Conservation (phyloP, 352 stramenopile genomes). For the Pythium aphanidermatum region DNA sequence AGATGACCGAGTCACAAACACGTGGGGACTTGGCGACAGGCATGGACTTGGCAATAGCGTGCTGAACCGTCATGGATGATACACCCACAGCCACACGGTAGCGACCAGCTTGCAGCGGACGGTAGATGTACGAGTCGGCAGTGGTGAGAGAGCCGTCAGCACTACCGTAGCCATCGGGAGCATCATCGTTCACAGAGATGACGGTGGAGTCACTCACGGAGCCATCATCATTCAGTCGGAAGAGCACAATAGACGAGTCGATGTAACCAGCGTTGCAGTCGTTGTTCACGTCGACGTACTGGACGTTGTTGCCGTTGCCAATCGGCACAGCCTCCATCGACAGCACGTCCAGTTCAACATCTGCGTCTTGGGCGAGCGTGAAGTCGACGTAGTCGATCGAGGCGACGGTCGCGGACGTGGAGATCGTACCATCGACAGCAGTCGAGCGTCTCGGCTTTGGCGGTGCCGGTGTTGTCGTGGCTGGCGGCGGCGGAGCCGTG, state of each 20-base stretch:
- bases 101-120: slow-evolving; percentile 27
- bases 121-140: slow-evolving; percentile 47
- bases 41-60: slow-evolving; percentile 39
- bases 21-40: slow-evolving; percentile 26
- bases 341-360: slow-evolving; percentile 58
- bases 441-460: slow-evolving; percentile 17
- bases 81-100: slow-evolving; percentile 60
- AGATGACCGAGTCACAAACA: slow-evolving; percentile 39
- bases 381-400: slow-evolving; percentile 71
- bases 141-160: slow-evolving; percentile 47
- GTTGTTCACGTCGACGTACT: slow-evolving; percentile 51
- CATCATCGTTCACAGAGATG: slow-evolving; percentile 41
- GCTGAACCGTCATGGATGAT: slow-evolving; percentile 34
- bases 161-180: slow-evolving; percentile 31
- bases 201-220: slow-evolving; percentile 15
- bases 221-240: slow-evolving; percentile 24
- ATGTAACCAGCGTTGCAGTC: slow-evolving; percentile 69
- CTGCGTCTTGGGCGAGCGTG: slow-evolving; percentile 23
- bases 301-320: slow-evolving; percentile 5
- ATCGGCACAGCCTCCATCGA: slow-evolving; percentile 57
- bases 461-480: neutral
- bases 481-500: slow-evolving; percentile 3
- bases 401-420: slow-evolving; percentile 39
- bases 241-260: slow-evolving; percentile 57
- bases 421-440: slow-evolving; percentile 52